Conservation (phyloP, 2,329 filamentous ascomycete genomes). For the Neonectria sp. region DNA sequence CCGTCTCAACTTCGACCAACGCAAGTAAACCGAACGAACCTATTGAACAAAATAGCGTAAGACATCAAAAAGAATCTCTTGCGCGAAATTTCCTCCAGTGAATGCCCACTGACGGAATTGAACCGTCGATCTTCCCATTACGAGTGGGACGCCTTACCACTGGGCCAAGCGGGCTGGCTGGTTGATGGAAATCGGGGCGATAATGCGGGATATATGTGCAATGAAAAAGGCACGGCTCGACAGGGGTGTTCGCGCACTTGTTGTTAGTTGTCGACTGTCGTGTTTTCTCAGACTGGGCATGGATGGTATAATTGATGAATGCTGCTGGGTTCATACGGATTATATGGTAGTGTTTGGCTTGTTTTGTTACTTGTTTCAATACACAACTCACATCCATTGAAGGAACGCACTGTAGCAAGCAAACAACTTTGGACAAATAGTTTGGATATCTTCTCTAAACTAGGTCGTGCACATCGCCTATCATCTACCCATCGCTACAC, state of each 20-base stretch:
- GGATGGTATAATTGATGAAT: not conserved
- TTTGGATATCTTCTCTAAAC: constrained; percentile 23
- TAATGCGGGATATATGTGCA: constrained; percentile 15
- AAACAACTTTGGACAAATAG: constrained; percentile 8
- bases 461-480: constrained; percentile 9
- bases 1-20: not conserved
- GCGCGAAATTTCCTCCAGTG: too few species aligned
- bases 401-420: not conserved
- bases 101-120: constrained; percentile 31
- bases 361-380: not conserved
- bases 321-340: not conserved
- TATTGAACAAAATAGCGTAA: not conserved
- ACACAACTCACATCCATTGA: too few species aligned
- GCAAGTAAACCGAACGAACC: not conserved
- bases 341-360: not conserved
- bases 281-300: not conserved
- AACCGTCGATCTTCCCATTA: constrained; percentile 33
- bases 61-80: not conserved
- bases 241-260: not conserved
- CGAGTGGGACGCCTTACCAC: constrained; percentile 34
- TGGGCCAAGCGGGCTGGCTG: constrained; percentile 29
- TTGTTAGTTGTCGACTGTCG: not conserved
- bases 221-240: not conserved
- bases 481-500: constrained; percentile 8
- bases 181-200: not conserved